Conservation (phyloP, 1,284 basidiomycete genomes). For the Coniferiporia sulphurascens region DNA sequence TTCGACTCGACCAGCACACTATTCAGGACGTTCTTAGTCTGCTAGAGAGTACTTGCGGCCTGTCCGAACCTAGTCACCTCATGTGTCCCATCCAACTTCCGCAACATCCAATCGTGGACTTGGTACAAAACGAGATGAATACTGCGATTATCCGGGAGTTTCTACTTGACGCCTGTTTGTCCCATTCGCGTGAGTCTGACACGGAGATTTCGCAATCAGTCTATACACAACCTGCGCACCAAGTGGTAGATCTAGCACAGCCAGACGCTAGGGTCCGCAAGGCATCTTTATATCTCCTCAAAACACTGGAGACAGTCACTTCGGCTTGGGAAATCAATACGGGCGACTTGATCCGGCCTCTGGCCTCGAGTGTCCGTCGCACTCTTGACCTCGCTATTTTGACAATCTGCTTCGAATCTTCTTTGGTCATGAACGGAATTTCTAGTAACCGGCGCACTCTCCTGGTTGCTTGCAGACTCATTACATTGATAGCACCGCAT, state of each 20-base stretch:
- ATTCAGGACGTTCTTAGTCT: conserved; percentile 60
- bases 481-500: conserved; percentile 38
- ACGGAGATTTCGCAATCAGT: conserved; percentile 24
- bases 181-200: conserved; percentile 25
- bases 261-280: conserved; percentile 56
- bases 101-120: conserved; percentile 57
- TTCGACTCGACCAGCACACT: conserved; percentile 45
- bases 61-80: conserved; percentile 43
- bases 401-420: conserved; percentile 63
- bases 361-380: conserved; percentile 58
- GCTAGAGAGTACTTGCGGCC: conserved; percentile 56
- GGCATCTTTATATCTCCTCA: conserved; percentile 59
- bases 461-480: conserved; percentile 55
- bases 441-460: conserved; percentile 54
- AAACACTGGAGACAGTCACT: conserved; percentile 48
- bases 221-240: not conserved
- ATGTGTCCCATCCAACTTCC: conserved; percentile 52
- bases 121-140: conserved; percentile 52
- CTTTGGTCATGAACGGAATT: conserved; percentile 60
- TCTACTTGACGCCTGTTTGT: conserved; percentile 59
- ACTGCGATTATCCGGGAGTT: conserved; percentile 64
- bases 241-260: conserved; percentile 31
- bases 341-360: conserved; percentile 35
- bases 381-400: conserved; percentile 65
- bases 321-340: conserved; percentile 43